Conservation (phyloP, 805 yeast species). For the Grigorovia humatica region DNA sequence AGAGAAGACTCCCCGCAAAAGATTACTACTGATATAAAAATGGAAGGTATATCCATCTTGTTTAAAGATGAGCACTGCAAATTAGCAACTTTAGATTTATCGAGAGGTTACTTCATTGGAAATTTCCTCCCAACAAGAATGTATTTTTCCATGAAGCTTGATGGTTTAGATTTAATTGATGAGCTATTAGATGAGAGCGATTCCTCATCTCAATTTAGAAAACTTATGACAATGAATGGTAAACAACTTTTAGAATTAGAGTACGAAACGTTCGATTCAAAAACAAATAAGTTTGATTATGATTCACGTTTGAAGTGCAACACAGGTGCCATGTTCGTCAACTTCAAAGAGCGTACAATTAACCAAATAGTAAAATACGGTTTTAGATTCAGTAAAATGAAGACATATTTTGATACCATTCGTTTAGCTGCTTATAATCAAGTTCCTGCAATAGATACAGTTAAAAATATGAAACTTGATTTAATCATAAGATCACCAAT, state of each 20-base stretch:
- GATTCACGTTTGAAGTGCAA: slow-evolving; percentile 31
- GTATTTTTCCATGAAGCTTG: slow-evolving; percentile 62
- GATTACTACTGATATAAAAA: slow-evolving; percentile 53
- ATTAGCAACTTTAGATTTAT: slow-evolving; percentile 66
- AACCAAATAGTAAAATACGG: slow-evolving; percentile 55
- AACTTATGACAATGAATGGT: slow-evolving; percentile 71
- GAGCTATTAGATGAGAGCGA: slow-evolving; percentile 59
- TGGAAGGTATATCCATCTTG: slow-evolving; percentile 65
- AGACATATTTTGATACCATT: slow-evolving; percentile 78
- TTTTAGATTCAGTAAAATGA: slow-evolving; percentile 73
- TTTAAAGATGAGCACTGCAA: slow-evolving; percentile 77
- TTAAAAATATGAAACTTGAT: slow-evolving; percentile 56
- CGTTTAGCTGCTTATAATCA: slow-evolving; percentile 81
- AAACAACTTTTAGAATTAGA: slow-evolving; percentile 62
- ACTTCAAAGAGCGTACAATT: slow-evolving; percentile 74
- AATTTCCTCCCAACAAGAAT: slow-evolving; percentile 65
- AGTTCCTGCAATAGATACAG: slow-evolving; percentile 48
- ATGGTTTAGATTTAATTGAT: slow-evolving; percentile 69
- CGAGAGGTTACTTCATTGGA: slow-evolving; percentile 60
- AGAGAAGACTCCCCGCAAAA: slow-evolving; percentile 58
- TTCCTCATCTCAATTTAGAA: slow-evolving; percentile 47
- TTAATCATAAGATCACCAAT: slow-evolving; percentile 72
- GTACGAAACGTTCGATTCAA: slow-evolving; percentile 70
- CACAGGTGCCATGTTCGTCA: slow-evolving; percentile 66
- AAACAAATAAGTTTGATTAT: slow-evolving; percentile 36